Conservation (phyloP, 495 filamentous ascomycete species). For the Penicillium cataractarum region DNA sequence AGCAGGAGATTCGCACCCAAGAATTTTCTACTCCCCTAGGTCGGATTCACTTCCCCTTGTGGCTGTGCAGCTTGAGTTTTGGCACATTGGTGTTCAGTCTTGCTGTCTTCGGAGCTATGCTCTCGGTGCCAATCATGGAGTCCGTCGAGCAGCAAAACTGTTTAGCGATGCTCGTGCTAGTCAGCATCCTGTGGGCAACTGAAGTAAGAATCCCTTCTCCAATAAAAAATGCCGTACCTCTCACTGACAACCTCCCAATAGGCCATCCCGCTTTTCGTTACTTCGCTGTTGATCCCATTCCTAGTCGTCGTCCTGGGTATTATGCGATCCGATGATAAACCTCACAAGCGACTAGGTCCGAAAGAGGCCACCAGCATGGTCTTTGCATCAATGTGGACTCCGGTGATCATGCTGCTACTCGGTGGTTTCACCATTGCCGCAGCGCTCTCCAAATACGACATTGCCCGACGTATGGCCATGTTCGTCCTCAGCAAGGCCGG, state of each 20-base stretch:
- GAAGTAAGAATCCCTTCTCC: constrained; percentile 62
- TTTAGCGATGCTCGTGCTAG: constrained; percentile 88
- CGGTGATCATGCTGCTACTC: constrained; percentile 97
- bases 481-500: constrained; percentile 97
- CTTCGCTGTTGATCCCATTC: constrained; percentile 91
- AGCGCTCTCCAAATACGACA: constrained; percentile 93
- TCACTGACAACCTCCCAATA: constrained; percentile 38
- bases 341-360: constrained; percentile 68
- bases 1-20: constrained; percentile 62
- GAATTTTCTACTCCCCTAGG: constrained; percentile 83
- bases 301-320: constrained; percentile 85
- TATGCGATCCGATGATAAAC: constrained; percentile 74
- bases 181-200: constrained; percentile 94
- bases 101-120: constrained; percentile 69
- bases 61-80: constrained; percentile 83
- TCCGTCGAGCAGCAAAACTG: constrained; percentile 93
- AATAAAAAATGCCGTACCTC: constrained; percentile 2
- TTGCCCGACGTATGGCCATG: constrained; percentile 95
- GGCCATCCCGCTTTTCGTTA: constrained; percentile 97
- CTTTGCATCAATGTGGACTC: constrained; percentile 97
- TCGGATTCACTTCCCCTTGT: constrained; percentile 70
- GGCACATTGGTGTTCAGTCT: constrained; percentile 73
- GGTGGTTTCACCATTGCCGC: constrained; percentile 96
- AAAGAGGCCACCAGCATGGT: constrained; percentile 78
- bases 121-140: constrained; percentile 77